Base-by-base conservation (phyloP, 1,139 yeast genomes). In the Diutina siamensis region DNA sequence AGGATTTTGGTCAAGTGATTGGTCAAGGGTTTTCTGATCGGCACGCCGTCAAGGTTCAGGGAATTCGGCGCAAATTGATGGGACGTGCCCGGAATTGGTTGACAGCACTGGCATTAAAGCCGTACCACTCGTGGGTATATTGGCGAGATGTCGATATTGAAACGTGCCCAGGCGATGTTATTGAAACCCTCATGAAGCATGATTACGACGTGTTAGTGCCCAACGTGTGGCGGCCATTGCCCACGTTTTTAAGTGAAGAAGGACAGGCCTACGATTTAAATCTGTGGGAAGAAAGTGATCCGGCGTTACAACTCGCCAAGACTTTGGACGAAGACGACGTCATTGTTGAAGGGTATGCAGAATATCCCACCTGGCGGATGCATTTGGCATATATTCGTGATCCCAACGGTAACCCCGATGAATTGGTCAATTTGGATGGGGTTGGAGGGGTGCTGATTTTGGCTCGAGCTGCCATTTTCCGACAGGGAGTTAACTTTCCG, bases 91-190 rank as follows among this genome's bases (percentile, higher is more conserved):
- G 96, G 60, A 87, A 87, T 61, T 87, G 94, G 94, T 67, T 87
- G 46, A 76, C 89, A 3, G 72, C 86, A 1, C 74, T 78, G 41
- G 88, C 95, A 1, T 65, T 87, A 50, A 76, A 80, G 55, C 88
- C 95, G 1, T 82, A 85, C 57, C 96, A 87, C 61, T 81, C 94
- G 2, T 87, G 95, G 95, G 95, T 87, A 12, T 83, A 85, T 59
- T 87, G 96, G 96, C 72, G 95, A 62, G 96, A 87, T 60, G 95
- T 80, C 2, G 96, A 87, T 59, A 81, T 87, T 47, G 95, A 85
- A 55, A 74, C 86, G 25, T 79, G 86, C 55, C 94, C 95, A 0
- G 84, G 86, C 17, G 71, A 82, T 42, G 82, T 87, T 44, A 76
- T 87, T 52, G 84, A 87, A 60, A 85, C 79, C 57, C 68, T 87